These are phyloP conservation scores for Neoascochyta sp. DNA, from an alignment of 2,329 filamentous ascomycete species.

Conservation along the genomic window DNA sequence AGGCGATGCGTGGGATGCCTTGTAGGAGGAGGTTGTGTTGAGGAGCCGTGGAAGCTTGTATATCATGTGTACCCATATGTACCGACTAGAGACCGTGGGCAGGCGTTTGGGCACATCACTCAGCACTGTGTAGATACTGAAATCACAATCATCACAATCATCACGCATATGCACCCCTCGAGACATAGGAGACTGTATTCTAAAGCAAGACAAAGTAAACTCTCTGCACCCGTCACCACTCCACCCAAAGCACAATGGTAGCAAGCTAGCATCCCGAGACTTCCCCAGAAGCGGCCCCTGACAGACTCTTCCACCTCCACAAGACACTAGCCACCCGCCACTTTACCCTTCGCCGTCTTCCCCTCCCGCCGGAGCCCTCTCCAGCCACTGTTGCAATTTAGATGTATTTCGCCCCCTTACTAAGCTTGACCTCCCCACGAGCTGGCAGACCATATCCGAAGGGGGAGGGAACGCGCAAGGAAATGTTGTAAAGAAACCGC, in stretches of 20 bases:
- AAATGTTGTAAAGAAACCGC: slow-evolving; percentile 22
- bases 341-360: slow-evolving; percentile 17
- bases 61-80: too few relatives aligned
- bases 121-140: too few relatives aligned
- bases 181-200: slow-evolving; percentile 12
- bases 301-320: slow-evolving; percentile 9
- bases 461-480: slow-evolving; percentile 31
- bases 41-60: too few relatives aligned
- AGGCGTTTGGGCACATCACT: too few relatives aligned
- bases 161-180: neutral
- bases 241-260: slow-evolving; percentile 19
- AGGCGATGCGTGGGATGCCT: too few relatives aligned
- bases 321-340: slow-evolving; percentile 18
- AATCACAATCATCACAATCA: neutral
- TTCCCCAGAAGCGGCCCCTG: slow-evolving; percentile 30
- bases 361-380: slow-evolving; percentile 17
- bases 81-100: too few relatives aligned
- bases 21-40: too few relatives aligned
- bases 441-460: slow-evolving; percentile 41
- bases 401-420: slow-evolving; percentile 36
- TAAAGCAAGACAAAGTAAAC: slow-evolving; percentile 14
- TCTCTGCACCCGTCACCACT: slow-evolving; percentile 5
- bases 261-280: slow-evolving; percentile 24
- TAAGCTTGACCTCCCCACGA: slow-evolving; percentile 40
- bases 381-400: slow-evolving; percentile 34